Conservation (phyloP, 164 flowering plant genomes). For the Stephania cephalantha region DNA sequence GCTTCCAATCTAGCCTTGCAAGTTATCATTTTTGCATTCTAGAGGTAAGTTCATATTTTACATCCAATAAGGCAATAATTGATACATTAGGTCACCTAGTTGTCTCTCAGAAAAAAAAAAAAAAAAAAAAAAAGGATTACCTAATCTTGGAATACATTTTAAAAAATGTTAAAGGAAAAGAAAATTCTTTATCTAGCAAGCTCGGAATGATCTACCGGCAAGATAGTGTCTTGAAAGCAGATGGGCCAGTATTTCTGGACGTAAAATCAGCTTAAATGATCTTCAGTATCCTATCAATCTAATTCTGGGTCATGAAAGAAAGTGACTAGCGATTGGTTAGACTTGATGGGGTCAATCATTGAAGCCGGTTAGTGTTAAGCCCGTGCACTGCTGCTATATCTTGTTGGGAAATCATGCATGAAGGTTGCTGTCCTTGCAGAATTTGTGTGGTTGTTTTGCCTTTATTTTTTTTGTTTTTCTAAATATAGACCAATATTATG, state of each 20-base stretch:
- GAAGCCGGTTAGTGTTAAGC: neutral
- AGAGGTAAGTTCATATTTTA: conserved; percentile 45
- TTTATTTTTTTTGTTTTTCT: neutral
- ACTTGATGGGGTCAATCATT: neutral
- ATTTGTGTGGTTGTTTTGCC: neutral
- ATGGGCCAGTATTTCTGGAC: neutral
- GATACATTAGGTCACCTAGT: neutral
- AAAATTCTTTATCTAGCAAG: neutral
- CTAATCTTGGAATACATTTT: neutral
- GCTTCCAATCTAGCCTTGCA: conserved; percentile 97
- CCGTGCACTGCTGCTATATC: conserved; percentile 1
- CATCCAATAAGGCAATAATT: neutral
- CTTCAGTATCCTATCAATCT: neutral
- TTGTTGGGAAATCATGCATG: neutral
- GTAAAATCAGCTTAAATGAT: neutral
- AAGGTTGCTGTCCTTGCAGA: neutral
- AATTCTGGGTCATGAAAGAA: neutral
- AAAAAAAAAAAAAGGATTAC: neutral
- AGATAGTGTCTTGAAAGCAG: neutral
- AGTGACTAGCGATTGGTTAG: neutral
- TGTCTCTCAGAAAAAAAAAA: neutral
- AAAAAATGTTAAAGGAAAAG: no score
- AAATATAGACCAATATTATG: neutral
- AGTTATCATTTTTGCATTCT: conserved; percentile 81
- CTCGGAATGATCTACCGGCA: neutral